Conservation (phyloP, 1,284 basidiomycete species). For the Flammula alnicola region DNA sequence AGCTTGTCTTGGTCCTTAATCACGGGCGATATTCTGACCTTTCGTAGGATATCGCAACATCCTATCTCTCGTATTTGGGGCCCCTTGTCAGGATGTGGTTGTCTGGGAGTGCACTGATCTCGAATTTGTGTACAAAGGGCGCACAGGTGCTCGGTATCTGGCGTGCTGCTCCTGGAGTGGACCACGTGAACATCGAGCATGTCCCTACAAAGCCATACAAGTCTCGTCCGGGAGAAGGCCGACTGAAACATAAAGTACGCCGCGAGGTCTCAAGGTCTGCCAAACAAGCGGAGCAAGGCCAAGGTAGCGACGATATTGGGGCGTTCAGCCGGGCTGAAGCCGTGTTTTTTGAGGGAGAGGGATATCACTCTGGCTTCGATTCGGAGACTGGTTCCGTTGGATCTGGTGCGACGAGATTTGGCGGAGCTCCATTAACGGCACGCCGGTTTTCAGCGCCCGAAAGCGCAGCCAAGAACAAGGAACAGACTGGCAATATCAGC, state of each 20-base stretch:
- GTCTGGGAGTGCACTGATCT: background rate
- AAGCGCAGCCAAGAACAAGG: no score
- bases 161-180: constrained; percentile 10
- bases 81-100: constrained; percentile 5
- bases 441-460: no score
- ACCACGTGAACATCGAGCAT: constrained; percentile 5
- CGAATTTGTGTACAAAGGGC: constrained; percentile 6
- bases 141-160: constrained; percentile 13
- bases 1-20: background rate
- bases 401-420: no score
- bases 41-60: constrained; percentile 7
- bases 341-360: no score
- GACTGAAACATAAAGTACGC: constrained; percentile 3
- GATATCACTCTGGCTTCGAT: no score
- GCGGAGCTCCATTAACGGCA: no score
- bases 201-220: constrained; percentile 3
- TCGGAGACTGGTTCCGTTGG: no score
- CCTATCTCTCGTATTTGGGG: constrained; percentile 7
- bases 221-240: constrained; percentile 7
- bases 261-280: no score
- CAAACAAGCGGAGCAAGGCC: no score
- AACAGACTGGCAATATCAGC: no score
- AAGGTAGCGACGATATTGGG: no score
- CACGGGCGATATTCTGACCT: background rate
- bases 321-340: no score